Conservation (phyloP, 148 eudicot genomes). For the Oxyria digyna region DNA sequence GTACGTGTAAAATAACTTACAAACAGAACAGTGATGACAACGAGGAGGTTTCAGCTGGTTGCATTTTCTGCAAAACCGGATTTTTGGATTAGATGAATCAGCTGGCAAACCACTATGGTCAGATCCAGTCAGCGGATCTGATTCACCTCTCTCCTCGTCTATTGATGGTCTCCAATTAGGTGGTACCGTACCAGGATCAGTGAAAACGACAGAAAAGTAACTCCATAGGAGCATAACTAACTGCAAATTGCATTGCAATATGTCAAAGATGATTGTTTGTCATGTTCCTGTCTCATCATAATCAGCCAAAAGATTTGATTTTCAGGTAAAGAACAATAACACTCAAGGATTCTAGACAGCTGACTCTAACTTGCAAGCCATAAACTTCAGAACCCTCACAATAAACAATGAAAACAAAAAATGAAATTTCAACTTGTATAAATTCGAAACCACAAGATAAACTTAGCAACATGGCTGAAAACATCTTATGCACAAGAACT, state of each 20-base stretch:
- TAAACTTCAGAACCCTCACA: neutral
- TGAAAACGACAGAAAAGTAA: conserved; percentile 78
- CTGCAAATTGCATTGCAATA: conserved; percentile 27
- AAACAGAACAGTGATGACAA: conserved; percentile 98
- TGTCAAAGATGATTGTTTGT: neutral
- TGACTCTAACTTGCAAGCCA: neutral
- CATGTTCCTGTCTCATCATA: neutral
- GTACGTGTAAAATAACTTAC: conserved; percentile 35
- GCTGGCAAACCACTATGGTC: conserved; percentile 35
- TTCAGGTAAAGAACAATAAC: neutral
- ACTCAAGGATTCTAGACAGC: neutral
- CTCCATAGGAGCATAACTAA: conserved; percentile 93
- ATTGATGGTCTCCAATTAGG: conserved; percentile 70
- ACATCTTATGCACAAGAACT: too few species aligned
- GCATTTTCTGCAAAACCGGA: conserved; percentile 89
- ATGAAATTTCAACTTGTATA: neutral
- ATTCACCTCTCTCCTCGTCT: conserved; percentile 87
- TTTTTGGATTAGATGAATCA: conserved; percentile 32
- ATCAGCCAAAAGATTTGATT: neutral
- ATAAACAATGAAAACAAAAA: neutral
- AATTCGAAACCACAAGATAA: neutral
- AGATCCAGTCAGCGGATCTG: conserved; percentile 47
- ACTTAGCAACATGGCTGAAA: neutral
- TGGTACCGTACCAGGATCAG: conserved; percentile 97
- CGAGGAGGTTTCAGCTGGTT: conserved; percentile 94